Percentiles rank a stretch among this genome's conserved stretches.
These are phyloP conservation scores for Silybum marianum DNA, from an alignment of 129 eudicot species.

Conservation along the genomic window DNA sequence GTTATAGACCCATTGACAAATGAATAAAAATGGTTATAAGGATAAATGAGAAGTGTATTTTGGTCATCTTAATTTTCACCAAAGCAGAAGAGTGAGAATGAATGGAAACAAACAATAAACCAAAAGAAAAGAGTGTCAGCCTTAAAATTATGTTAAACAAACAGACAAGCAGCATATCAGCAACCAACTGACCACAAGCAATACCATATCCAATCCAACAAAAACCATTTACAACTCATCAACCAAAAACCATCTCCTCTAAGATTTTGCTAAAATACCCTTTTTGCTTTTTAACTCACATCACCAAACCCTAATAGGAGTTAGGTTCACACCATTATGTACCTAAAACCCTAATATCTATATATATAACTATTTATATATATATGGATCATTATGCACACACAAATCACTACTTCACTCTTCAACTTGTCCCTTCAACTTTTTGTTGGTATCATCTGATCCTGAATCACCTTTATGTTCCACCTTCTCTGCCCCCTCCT, in stretches of 20 bases:
- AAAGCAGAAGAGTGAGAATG: no score
- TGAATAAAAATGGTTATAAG: no score
- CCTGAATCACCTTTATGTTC: constrained; percentile 24
- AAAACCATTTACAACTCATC: constrained; percentile 34
- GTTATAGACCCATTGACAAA: no score
- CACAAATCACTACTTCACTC: constrained; percentile 26
- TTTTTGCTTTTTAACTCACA: neutral
- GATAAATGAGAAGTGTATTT: no score
- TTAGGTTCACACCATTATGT: constrained; percentile 13
- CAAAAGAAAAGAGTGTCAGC: no score
- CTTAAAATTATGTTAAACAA: neutral
- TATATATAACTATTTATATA: constrained; percentile 2
- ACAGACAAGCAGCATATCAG: constrained; percentile 24
- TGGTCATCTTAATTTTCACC: no score
- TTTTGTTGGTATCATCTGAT: constrained; percentile 32
- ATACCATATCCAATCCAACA: constrained; percentile 28
- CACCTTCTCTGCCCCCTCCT: constrained; percentile 36
- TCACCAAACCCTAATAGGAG: neutral
- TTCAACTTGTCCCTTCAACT: constrained; percentile 41
- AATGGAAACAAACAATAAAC: no score
- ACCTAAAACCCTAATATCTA: constrained; percentile 30
- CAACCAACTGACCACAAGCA: constrained; percentile 17
- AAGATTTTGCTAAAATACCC: constrained; percentile 23
- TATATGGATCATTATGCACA: constrained; percentile 22
- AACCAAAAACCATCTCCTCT: constrained; percentile 35